A percentile compares a stretch with the other conserved stretches of the same genome.
These are phyloP conservation scores for Hyaloscypha bicolor DNA, from an alignment of 495 filamentous ascomycete genomes.

Conservation along the genomic window DNA sequence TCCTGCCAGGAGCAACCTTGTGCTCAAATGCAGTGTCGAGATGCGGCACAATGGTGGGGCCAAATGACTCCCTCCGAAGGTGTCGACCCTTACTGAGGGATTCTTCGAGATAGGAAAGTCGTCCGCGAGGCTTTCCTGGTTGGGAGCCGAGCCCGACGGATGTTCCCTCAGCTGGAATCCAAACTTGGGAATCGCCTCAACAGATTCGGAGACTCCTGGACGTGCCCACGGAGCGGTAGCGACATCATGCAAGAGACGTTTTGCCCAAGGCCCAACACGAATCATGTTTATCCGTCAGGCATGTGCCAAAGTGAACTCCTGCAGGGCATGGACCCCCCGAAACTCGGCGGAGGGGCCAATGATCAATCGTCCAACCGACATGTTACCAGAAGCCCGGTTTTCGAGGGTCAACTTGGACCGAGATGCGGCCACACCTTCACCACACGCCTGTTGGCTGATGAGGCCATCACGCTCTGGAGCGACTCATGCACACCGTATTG, in stretches of 20 bases:
- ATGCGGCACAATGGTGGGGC: not conserved
- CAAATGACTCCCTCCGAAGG: not conserved
- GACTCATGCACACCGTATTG: not conserved
- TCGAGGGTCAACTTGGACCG: not conserved
- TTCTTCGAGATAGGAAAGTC: not conserved
- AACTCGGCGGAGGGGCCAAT: not conserved
- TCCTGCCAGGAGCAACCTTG: not conserved
- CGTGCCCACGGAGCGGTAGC: not conserved
- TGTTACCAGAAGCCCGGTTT: conserved; percentile 11
- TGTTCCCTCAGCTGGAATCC: not conserved
- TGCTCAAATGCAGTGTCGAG: not conserved
- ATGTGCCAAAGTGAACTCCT: conserved; percentile 10
- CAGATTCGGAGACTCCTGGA: not conserved
- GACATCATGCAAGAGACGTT: conserved; percentile 1
- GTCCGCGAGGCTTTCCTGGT: not conserved
- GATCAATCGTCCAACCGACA: not conserved
- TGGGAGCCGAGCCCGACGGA: not conserved
- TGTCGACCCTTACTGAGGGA: not conserved
- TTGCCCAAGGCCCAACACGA: conserved; percentile 2
- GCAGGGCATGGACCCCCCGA: conserved; percentile 11
- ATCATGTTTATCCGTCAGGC: not conserved
- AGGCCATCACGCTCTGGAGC: not conserved
- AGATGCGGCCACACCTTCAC: not conserved
- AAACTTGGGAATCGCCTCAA: not conserved
- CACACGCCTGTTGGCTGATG: not conserved